Evolutionary conservation across 2,329 filamentous ascomycete genomes (phyloP), one percentile per base, ranked within the genome.

Genomic region (Neopestalotiopsis sp.): DNA sequence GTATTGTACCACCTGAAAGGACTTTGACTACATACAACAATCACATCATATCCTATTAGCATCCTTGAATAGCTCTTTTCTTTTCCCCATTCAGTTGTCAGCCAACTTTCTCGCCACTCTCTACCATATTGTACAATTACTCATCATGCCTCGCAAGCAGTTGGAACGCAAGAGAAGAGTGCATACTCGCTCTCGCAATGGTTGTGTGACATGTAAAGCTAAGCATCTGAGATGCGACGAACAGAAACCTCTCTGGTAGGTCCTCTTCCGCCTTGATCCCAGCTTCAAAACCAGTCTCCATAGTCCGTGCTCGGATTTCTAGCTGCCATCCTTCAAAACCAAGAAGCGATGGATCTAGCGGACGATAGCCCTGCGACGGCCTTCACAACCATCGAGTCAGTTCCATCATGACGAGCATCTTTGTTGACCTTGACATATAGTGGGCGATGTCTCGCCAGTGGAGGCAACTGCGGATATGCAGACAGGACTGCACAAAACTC

Each of bases 191-290:
- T 75, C 73, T n/a, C 73, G 73, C 30, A 74, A 74, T 70, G 73
- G 73, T 38, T 75, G 73, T 64, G 70, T 70, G 49, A 74, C 72
- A 34, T 75, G 73, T 65, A 75, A 75, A 68, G 69, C 68, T 66
- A 75, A 75, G 68, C 73, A 74, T 67, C 70, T 75, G 65, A 71
- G 73, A 61, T 75, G 73, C 69, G 73, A 75, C 66, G 73, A 75
- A 65, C 72, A 71, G 67, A 74, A 72, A 69, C 73, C 73, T 64
- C 69, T 75, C 68, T 75, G 73, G 73, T 75, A 74, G 64, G 73
- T 66, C 68, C 60, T 67, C 65, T 67, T 52, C n/a, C 57, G 42
- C 49, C 56, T 17, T 34, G 3, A 20, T 32, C 12, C 56, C 4
- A 24, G n/a, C 61, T 10, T 40, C 42, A 62, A 59, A 7, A 6